phyloP scores from a whole-genome alignment of 1,284 basidiomycete genomes.

The Somion occarium region DNA sequence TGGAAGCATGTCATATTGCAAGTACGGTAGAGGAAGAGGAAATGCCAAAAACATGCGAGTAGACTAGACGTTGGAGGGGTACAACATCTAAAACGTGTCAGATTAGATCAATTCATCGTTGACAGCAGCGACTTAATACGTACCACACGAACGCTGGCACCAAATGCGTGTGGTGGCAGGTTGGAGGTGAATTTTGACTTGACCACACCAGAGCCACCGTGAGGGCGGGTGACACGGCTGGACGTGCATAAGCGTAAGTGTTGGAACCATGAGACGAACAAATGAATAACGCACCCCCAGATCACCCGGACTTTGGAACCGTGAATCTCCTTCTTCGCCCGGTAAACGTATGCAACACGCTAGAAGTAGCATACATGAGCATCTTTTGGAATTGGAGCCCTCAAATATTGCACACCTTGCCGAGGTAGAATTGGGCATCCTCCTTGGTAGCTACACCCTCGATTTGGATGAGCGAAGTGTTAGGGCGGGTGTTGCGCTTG shows the following conservation, averaged over 20 bases:
- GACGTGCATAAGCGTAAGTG: background rate
- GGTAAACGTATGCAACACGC: constrained; percentile 98
- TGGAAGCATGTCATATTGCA: constrained; percentile 43
- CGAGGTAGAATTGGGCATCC: constrained; percentile 97
- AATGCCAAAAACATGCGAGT: constrained; percentile 26
- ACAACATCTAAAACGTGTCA: constrained; percentile 39
- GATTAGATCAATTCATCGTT: background rate
- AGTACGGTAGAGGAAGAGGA: constrained; percentile 34
- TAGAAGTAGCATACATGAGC: constrained; percentile 28
- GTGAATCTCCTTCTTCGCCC: constrained; percentile 88
- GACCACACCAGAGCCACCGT: constrained; percentile 94
- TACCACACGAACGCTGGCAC: constrained; percentile 92
- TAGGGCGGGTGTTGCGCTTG: constrained; percentile 93
- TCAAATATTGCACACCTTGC: constrained; percentile 71
- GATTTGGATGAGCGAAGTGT: constrained; percentile 95
- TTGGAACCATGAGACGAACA: background rate
- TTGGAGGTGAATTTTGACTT: constrained; percentile 97
- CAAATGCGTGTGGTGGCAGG: constrained; percentile 94
- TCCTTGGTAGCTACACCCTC: constrained; percentile 94
- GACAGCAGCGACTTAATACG: constrained; percentile 28
- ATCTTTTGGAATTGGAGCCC: background rate
- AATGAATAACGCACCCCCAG: constrained; percentile 74
- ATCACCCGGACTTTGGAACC: constrained; percentile 94
- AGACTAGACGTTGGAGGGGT: constrained; percentile 47
- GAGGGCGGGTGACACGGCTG: constrained; percentile 87